Conservation (phyloP, 2,329 filamentous ascomycete species). For the Phaeosphaeria sp. region DNA sequence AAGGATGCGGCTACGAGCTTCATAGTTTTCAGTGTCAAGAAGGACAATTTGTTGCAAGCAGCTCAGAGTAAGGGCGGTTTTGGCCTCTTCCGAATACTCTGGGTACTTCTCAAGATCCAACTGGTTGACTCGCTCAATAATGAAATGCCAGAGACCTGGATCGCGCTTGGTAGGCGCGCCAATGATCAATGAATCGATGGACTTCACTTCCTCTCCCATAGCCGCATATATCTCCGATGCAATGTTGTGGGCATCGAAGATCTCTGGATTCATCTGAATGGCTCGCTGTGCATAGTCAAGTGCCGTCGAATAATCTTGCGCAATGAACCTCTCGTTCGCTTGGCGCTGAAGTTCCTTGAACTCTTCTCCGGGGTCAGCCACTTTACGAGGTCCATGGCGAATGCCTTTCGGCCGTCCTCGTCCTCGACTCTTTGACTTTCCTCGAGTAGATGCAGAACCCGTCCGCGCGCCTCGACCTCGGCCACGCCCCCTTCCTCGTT, state of each 20-base stretch:
- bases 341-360: constrained; percentile 72
- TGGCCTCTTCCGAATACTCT: constrained; percentile 33
- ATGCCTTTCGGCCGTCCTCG: constrained; percentile 37
- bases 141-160: constrained; percentile 63
- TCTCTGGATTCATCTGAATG: constrained; percentile 63
- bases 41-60: constrained; percentile 57
- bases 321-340: constrained; percentile 73
- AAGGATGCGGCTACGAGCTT: constrained; percentile 62
- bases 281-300: constrained; percentile 42
- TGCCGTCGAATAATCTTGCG: constrained; percentile 63
- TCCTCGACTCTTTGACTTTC: constrained; percentile 22
- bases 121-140: constrained; percentile 61
- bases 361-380: constrained; percentile 72
- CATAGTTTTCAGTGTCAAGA: constrained; percentile 59
- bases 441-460: constrained; percentile 24
- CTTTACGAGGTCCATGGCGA: constrained; percentile 57
- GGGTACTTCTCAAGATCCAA: constrained; percentile 48
- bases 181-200: constrained; percentile 62
- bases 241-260: constrained; percentile 67
- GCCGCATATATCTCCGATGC: constrained; percentile 65
- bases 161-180: constrained; percentile 66
- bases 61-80: constrained; percentile 36
- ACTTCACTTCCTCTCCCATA: constrained; percentile 63
- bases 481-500: not conserved
- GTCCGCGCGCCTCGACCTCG: constrained; percentile 33